These are phyloP conservation scores for Ophiostoma sp. DNA, from an alignment of 2,329 filamentous ascomycete genomes.

Conservation along the genomic window DNA sequence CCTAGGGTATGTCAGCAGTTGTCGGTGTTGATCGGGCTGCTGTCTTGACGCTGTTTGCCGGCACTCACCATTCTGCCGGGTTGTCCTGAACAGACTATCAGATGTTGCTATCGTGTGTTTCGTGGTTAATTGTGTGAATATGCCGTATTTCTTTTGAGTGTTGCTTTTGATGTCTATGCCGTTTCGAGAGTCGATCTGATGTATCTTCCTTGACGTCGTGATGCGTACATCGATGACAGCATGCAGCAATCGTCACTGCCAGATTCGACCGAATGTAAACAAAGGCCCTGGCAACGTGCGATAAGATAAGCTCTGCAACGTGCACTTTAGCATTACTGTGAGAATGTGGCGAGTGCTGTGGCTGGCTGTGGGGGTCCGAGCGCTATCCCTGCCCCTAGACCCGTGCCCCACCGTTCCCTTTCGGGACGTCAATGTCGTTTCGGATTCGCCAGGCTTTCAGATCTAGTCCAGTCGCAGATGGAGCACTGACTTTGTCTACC, in stretches of 20 bases:
- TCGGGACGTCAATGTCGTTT: neutral
- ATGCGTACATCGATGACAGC: neutral
- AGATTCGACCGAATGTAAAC: conserved; percentile 23
- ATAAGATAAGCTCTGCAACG: conserved; percentile 18
- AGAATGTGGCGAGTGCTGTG: conserved; percentile 13
- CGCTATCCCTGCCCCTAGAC: neutral
- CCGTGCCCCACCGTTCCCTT: conserved; percentile 12
- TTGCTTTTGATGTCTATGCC: neutral
- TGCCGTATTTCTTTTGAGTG: too few relatives aligned
- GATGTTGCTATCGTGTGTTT: too few relatives aligned
- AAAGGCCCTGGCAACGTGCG: conserved; percentile 24
- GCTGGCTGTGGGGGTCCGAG: neutral
- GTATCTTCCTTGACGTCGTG: too few relatives aligned
- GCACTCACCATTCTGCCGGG: conserved; percentile 8
- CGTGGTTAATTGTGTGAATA: too few relatives aligned
- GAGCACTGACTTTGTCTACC: neutral
- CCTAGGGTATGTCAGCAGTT: conserved; percentile 34
- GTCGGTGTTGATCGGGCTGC: neutral
- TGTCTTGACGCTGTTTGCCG: neutral
- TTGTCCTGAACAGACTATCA: too few relatives aligned
- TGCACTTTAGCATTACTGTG: neutral
- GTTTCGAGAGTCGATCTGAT: too few relatives aligned
- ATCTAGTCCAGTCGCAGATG: neutral
- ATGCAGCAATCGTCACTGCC: too few relatives aligned
- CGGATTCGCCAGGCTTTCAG: neutral